Evolutionary conservation across 2,329 filamentous ascomycete genomes (phyloP).

Genomic region (Colletotrichum abscissum): DNA sequence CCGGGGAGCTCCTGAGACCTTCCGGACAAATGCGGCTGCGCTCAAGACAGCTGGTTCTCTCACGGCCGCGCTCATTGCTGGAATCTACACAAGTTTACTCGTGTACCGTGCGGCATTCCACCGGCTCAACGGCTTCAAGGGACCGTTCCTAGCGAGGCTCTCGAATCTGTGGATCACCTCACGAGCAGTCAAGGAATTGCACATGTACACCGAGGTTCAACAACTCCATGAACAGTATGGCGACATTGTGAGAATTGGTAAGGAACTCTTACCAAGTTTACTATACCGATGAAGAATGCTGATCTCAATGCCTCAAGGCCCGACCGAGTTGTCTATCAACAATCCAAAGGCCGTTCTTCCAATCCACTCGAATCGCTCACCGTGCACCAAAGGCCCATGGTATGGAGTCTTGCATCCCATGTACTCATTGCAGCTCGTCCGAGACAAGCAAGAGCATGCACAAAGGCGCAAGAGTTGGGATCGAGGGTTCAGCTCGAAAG

Average conservation of each 20-base stretch:
- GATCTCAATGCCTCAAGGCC: conserved; percentile 37
- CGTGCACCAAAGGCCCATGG: conserved; percentile 46
- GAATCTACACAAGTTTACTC: conserved; percentile 38
- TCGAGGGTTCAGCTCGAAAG: conserved; percentile 44
- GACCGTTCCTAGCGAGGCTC: conserved; percentile 41
- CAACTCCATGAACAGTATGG: conserved; percentile 43
- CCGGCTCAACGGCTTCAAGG: conserved; percentile 41
- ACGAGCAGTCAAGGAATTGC: conserved; percentile 38
- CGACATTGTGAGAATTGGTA: conserved; percentile 44
- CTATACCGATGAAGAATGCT: neutral
- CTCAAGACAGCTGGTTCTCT: conserved; percentile 9
- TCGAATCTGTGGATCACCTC: conserved; percentile 40
- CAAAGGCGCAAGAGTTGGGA: conserved; percentile 48
- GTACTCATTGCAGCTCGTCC: conserved; percentile 43
- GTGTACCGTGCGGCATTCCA: conserved; percentile 41
- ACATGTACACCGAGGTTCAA: conserved; percentile 41
- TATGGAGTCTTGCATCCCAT: conserved; percentile 46
- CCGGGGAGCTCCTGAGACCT: neutral
- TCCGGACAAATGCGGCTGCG: neutral
- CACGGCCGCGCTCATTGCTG: conserved; percentile 14
- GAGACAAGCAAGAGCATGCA: conserved; percentile 45
- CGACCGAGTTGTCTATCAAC: conserved; percentile 46
- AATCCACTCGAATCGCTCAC: conserved; percentile 44
- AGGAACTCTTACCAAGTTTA: neutral
- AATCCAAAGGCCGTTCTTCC: conserved; percentile 42